phyloP scores from a whole-genome alignment of 768 basidiomycete species.

The Russula virescens region DNA sequence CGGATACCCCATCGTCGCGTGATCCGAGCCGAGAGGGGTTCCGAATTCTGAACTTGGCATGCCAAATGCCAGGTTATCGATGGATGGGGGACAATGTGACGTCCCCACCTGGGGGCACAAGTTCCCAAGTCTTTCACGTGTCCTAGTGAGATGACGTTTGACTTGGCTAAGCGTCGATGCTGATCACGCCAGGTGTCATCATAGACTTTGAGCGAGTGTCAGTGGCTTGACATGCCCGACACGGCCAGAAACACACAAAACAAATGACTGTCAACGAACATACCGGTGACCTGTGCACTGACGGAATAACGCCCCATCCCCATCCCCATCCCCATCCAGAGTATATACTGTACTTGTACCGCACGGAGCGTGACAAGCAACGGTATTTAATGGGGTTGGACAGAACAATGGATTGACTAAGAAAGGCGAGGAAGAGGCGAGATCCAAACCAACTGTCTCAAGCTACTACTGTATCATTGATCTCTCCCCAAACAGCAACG shows the following conservation, averaged over 20 bases:
- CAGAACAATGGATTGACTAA: neutral
- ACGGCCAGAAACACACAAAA: neutral
- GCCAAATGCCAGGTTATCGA: neutral
- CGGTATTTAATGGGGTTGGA: neutral
- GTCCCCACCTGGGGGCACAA: neutral
- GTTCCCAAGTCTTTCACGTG: neutral
- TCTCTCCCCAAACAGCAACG: neutral
- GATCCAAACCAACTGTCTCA: neutral
- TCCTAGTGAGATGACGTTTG: too few species aligned
- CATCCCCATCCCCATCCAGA: neutral
- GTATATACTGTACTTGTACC: neutral
- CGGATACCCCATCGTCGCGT: neutral
- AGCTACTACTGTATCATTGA: neutral
- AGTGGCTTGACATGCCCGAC: neutral
- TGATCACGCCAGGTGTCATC: neutral
- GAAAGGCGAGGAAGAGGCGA: neutral
- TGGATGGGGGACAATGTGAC: slow-evolving; percentile 11
- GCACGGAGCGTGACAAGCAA: neutral
- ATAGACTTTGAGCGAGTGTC: neutral
- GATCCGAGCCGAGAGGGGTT: slow-evolving; percentile 3
- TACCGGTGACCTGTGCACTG: too few species aligned
- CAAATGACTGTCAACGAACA: neutral
- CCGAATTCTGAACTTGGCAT: neutral
- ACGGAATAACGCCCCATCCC: neutral
- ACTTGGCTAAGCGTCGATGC: too few species aligned